Evolutionary conservation across 371 early-diverging fungal species (phyloP).

Genomic region (Apophysomyces trapeziformis): DNA sequence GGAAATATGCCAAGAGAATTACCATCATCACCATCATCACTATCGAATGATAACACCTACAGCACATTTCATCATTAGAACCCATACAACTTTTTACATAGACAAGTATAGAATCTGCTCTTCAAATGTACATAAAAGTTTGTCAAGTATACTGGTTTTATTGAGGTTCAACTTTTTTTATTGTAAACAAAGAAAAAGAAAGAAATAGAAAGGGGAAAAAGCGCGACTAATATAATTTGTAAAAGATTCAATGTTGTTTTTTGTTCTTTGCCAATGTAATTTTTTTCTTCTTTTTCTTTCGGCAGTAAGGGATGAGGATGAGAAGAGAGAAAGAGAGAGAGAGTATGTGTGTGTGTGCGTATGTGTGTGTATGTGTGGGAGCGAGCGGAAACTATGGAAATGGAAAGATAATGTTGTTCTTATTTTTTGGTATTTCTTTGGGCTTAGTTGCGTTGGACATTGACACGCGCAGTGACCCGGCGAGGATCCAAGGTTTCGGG

Average conservation of each 20-base stretch:
- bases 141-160: no score
- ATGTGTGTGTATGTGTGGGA: neutral
- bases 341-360: neutral
- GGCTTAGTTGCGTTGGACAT: slow-evolving; percentile 26
- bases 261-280: no score
- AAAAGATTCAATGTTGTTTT: neutral
- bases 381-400: neutral
- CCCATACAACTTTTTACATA: slow-evolving; percentile 1
- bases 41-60: slow-evolving; percentile 12
- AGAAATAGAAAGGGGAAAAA: neutral
- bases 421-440: neutral
- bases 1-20: neutral
- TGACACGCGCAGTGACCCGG: slow-evolving; percentile 43
- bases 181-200: neutral
- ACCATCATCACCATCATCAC: slow-evolving; percentile 1
- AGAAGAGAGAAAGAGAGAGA: no score
- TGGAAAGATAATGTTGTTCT: neutral
- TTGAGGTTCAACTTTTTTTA: neutral
- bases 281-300: neutral
- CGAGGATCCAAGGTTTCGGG: slow-evolving; percentile 44
- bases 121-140: neutral
- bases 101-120: neutral
- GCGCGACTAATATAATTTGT: neutral
- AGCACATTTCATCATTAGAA: slow-evolving; percentile 21
- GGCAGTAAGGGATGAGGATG: no score